Evolutionary conservation across 257 asterid genomes (phyloP), one percentile per base, ranked within the genome.

Genomic region (Nicotiana attenuata): DNA sequence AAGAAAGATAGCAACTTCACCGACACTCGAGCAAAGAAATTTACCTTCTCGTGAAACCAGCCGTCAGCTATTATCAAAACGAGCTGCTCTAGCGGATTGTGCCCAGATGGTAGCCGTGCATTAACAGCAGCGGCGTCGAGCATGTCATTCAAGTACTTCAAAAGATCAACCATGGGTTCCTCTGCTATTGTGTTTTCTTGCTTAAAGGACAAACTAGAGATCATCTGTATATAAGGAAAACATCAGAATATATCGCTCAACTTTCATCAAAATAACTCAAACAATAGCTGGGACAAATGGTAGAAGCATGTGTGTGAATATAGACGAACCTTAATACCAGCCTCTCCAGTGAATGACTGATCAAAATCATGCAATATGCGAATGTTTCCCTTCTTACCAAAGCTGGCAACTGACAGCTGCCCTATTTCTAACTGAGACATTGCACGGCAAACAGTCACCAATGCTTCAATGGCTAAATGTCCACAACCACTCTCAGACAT

Each of bases 391-490:
- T 92, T 93, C 90, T 92, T 87, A 84, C 99, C 99, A 56, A 92
- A 96, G 89, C 99, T 94, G 45, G 97, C 91, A 24, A 96, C 97
- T 56, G 97, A 97, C 80, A 94, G 83, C 50, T 89, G 89, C 60
- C 99, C 99, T 17, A 96, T 97, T 85, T 96, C 99, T 76, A 94
- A 90, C 65, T 91, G 98, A 77, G 99, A 92, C 99, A 96, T 96
- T 79, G 99, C 98, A 13, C 97, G 96, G 64, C 98, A 96, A 65
- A 96, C 98, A 0, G 98, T 92, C 71, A 94, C 97, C 84, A 96
- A 87, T 64, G 99, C 98, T 90, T 96, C 97, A 73, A 92, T 79
- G 52, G 99, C 99, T 19, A 94, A 90, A 84, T 84, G 85, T 19
- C 98, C 97, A 84, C 98, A 94, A 41, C 33, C 83, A 19, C 93